These are phyloP conservation scores for Phytopythium helicoides DNA, from an alignment of 352 stramenopile species.

Conservation along the genomic window DNA sequence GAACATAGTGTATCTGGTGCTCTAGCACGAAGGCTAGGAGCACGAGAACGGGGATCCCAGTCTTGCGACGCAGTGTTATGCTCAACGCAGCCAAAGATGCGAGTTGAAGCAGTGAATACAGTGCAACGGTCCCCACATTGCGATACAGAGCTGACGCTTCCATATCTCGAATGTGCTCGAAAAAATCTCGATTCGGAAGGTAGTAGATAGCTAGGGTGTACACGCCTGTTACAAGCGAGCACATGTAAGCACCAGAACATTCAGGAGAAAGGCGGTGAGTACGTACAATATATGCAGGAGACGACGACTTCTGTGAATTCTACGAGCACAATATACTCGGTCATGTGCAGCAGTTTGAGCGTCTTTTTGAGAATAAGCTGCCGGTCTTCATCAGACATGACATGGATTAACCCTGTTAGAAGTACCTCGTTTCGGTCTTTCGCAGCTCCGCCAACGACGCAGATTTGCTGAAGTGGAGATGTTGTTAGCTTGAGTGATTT, in stretches of 20 bases:
- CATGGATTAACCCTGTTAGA: background rate
- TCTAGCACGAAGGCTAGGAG: conserved; percentile 24
- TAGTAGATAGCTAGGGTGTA: conserved; percentile 25
- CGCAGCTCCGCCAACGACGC: too few relatives aligned
- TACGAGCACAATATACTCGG: conserved; percentile 37
- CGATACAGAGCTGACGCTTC: conserved; percentile 5
- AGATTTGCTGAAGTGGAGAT: too few relatives aligned
- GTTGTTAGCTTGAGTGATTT: too few relatives aligned
- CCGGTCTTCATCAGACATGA: too few relatives aligned
- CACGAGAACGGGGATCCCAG: conserved; percentile 10
- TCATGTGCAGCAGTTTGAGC: conserved; percentile 27
- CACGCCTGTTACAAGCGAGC: conserved; percentile 8
- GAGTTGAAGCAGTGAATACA: conserved; percentile 12
- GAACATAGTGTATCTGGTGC: conserved; percentile 16
- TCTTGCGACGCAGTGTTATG: conserved; percentile 11
- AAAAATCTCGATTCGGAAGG: conserved; percentile 27
- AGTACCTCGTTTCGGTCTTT: too few relatives aligned
- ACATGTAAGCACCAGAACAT: background rate
- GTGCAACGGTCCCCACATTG: conserved; percentile 7
- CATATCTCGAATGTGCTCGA: conserved; percentile 17
- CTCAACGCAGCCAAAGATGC: conserved; percentile 5
- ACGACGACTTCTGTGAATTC: conserved; percentile 38
- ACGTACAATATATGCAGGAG: conserved; percentile 28
- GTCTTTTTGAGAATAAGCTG: conserved; percentile 11
- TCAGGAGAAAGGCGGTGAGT: background rate